These are phyloP conservation scores for Lithospermum erythrorhizon DNA, from an alignment of 257 asterid genomes.

Conservation along the genomic window DNA sequence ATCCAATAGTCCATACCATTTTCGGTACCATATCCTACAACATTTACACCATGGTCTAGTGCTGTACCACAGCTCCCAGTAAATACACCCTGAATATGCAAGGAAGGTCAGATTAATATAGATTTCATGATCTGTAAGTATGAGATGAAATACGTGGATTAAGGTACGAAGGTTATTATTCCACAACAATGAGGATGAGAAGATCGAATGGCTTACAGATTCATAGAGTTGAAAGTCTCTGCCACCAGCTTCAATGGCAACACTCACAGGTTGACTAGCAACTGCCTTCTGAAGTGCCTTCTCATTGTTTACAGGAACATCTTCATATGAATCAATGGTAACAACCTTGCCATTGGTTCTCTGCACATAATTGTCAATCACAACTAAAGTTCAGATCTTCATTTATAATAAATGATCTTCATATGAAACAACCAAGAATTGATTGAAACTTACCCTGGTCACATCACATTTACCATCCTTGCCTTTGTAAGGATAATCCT, in stretches of 20 bases:
- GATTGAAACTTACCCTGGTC: slow-evolving; percentile 25
- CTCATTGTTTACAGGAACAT: background rate
- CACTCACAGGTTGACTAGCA: slow-evolving; percentile 1
- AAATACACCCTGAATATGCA: slow-evolving; percentile 47
- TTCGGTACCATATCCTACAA: slow-evolving; percentile 59
- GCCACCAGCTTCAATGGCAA: slow-evolving; percentile 6
- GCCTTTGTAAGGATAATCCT: slow-evolving; percentile 31
- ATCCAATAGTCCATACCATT: slow-evolving; percentile 57
- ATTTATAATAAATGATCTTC: slow-evolving; percentile 24
- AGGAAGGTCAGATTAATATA: background rate
- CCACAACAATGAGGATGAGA: background rate
- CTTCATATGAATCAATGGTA: slow-evolving; percentile 1
- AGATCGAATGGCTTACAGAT: background rate
- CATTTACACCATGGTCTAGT: slow-evolving; percentile 73
- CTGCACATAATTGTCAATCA: background rate
- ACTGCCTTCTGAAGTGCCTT: background rate
- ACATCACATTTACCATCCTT: slow-evolving; percentile 25
- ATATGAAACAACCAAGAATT: slow-evolving; percentile 47
- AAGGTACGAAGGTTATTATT: no score
- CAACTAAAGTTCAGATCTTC: no score
- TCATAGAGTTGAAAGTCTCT: slow-evolving; percentile 2
- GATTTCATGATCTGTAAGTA: no score
- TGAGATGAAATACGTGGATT: no score
- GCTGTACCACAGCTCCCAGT: slow-evolving; percentile 42
- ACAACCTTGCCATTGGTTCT: slow-evolving; percentile 2